Evolutionary conservation across 805 yeast genomes (phyloP), one percentile per base, ranked within the genome.

Genomic region (Kodamaea kaohsiungensis): DNA sequence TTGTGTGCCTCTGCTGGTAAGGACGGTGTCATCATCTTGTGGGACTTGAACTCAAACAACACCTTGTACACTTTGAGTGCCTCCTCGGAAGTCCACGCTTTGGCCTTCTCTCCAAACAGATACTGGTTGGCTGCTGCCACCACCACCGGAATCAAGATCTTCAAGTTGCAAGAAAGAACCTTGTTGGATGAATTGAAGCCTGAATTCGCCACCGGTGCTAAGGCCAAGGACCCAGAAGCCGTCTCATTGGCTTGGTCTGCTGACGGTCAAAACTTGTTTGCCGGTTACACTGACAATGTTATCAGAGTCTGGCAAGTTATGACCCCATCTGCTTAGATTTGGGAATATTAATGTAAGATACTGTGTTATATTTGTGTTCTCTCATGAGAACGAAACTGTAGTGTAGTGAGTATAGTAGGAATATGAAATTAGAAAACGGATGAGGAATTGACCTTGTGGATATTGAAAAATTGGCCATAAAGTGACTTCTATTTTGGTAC

Each of bases 71-170:
- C 97, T 72, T 86, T 95, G 78, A 82, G 84, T 71, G 93, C 97
- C 70, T 91, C 95, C 78, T 95, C 93, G 75, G 98, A 93, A 85
- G 91, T 95, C 69, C 90, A 90, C 80, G 96, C 98, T 77, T 86
- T 95, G 76, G 96, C 98, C 70, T 95, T 95, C 96, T 93, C 98
- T 78, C 99, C 99, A 83, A 90, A 90, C 96, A 92, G 99, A 88
- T 95, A 90, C 96, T 95, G 99, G 99, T 89, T 95, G 79, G 93
- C 96, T 77, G 99, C 98, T 82, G 98, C 99, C 75, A 95, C 99
- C 70, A 82, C 97, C 65, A 82, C 97, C 66, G 95, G 97, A 74
- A 91, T 95, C 85, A 93, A 92, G 89, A 87, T 95, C 86, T 95
- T 86, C 90, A 90, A 92, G 88, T 87, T 95, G 79, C 95, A 91